Base-by-base conservation (phyloP, 139 green algal genomes). In the Spirogloea muscicola region DNA sequence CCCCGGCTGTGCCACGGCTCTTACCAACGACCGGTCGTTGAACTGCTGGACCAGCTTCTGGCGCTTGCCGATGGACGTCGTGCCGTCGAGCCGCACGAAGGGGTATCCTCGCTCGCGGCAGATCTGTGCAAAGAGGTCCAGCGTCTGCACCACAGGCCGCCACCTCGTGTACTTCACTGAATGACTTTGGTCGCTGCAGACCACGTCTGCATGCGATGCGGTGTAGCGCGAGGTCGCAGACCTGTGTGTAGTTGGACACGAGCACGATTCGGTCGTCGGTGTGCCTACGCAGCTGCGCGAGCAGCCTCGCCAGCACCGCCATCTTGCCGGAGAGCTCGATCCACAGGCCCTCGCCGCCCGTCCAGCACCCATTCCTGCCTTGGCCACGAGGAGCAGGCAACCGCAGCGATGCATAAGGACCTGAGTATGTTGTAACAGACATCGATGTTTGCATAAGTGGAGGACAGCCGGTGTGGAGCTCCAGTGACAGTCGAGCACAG, bases 11-110 rank as follows among this genome's bases (percentile, higher is more conserved):
- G n/a, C n/a, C n/a, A n/a, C n/a, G n/a, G n/a, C n/a, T n/a, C n/a
- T n/a, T n/a, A n/a, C n/a, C n/a, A n/a, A n/a, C n/a, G n/a, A n/a
- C n/a, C 63, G 71, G 73, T 93, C 88, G 70, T 91, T 90, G 76
- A 92, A 89, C 25, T 79, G 68, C 77, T 90, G 85, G 34, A 98
- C 94, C 52, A 99, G 89, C 82, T 96, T 96, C 83, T 96, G 85
- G 1, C 95, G 78, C 86, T 98, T 99, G 76, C 71, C 90, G 64
- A 97, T 90, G 62, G 82, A 86, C 2, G 90, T 96, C 51, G 76
- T 88, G 52, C 95, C 95, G 68, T 98, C 93, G 68, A 99, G 85
- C 3, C 91, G 87, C 67, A 98, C 68, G 42, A 85, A 89, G 13
- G 91, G 91, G 79, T 96, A 98, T 49, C 63, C 55, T 7, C 85